These are phyloP conservation scores for Aspergillus sp. DNA, from an alignment of 2,329 filamentous ascomycete species.

Conservation along the genomic window DNA sequence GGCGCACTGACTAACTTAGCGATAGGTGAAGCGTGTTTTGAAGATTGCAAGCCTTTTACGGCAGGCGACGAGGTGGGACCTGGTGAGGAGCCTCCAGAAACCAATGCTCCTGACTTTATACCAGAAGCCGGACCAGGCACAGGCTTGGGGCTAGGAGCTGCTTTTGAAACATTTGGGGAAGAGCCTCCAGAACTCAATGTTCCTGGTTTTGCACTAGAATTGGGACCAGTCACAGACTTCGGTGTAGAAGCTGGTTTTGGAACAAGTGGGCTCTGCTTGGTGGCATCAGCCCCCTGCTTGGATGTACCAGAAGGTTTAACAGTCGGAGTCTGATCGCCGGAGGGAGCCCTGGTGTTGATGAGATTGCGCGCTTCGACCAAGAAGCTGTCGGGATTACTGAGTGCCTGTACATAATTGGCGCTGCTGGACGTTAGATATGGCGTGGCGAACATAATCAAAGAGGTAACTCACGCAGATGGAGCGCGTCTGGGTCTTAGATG, in stretches of 20 bases:
- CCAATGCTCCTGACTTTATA: no score
- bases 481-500: background rate
- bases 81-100: background rate
- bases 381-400: slow-evolving; percentile 11
- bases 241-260: background rate
- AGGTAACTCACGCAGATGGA: background rate
- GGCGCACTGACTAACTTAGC: no score
- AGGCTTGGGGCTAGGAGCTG: background rate
- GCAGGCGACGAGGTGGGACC: no score
- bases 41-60: no score
- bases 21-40: no score
- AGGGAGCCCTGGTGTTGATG: slow-evolving; percentile 2
- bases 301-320: background rate
- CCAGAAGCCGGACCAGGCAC: no score
- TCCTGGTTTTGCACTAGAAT: background rate
- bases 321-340: background rate
- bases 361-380: slow-evolving; percentile 8
- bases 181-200: no score
- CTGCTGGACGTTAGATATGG: slow-evolving; percentile 1
- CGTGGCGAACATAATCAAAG: no score
- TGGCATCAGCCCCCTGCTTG: background rate
- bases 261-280: background rate
- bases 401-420: slow-evolving; percentile 4
- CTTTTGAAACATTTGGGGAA: no score
- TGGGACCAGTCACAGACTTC: background rate